Evolutionary conservation across 352 stramenopile genomes (phyloP).

Genomic region (Globisporangium cederbergense): DNA sequence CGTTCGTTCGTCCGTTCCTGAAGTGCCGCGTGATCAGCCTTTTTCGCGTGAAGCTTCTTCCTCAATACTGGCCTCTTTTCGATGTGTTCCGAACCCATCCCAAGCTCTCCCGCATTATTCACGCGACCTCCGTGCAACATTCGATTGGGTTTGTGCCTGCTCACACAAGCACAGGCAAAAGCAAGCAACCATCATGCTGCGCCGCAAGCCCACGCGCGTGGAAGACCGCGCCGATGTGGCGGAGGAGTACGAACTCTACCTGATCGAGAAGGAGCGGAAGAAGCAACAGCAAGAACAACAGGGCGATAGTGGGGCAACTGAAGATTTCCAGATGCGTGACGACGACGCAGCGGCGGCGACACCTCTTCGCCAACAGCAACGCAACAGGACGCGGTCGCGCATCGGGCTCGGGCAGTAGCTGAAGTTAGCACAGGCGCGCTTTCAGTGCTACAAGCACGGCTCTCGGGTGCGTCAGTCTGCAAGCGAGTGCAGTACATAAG

Average conservation of each 20-base stretch:
- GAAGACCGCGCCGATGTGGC: slow-evolving; percentile 65
- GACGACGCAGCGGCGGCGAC: slow-evolving; percentile 11
- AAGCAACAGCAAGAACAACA: slow-evolving; percentile 11
- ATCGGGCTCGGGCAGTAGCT: slow-evolving; percentile 26
- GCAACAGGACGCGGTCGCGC: slow-evolving; percentile 29
- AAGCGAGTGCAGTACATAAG: neutral
- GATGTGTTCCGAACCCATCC: too few species aligned
- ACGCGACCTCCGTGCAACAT: neutral
- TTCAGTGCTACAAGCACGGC: neutral
- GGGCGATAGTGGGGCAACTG: neutral
- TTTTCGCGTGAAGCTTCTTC: neutral
- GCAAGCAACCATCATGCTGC: slow-evolving; percentile 31
- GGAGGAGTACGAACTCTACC: slow-evolving; percentile 69
- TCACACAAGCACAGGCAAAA: neutral
- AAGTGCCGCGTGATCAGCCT: neutral
- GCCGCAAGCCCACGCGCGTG: slow-evolving; percentile 56
- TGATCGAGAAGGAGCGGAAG: slow-evolving; percentile 45
- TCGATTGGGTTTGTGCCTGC: neutral
- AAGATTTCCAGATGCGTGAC: slow-evolving; percentile 11
- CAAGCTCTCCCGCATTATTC: neutral
- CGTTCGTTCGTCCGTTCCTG: neutral
- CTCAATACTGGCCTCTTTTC: neutral
- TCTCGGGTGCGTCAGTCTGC: neutral
- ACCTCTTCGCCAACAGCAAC: slow-evolving; percentile 11
- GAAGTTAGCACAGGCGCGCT: neutral